A percentile compares a stretch with the other conserved stretches of the same genome.
Evolutionary conservation across 2,329 filamentous ascomycete species (phyloP).

Genomic region (Talaromyces rugulosus): DNA sequence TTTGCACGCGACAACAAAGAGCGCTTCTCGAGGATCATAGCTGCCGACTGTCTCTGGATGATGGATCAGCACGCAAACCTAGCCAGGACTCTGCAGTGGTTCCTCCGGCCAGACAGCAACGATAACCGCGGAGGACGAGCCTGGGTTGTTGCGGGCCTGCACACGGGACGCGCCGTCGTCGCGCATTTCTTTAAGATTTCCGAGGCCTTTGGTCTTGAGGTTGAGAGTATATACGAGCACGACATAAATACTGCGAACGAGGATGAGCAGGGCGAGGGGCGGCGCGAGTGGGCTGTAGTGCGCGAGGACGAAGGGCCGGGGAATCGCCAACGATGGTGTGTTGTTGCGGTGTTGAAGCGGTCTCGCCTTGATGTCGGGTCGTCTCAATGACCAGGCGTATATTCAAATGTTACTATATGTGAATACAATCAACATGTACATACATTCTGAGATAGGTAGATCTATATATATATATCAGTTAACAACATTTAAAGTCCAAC

Average conservation of each 20-base stretch:
- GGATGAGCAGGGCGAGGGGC: constrained; percentile 39
- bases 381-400: not conserved
- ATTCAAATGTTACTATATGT: not conserved
- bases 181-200: constrained; percentile 52
- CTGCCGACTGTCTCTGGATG: constrained; percentile 62
- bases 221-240: constrained; percentile 54
- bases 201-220: constrained; percentile 40
- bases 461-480: not conserved
- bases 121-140: constrained; percentile 30
- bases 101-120: constrained; percentile 31
- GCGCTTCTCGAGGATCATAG: constrained; percentile 51
- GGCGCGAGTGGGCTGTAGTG: constrained; percentile 39
- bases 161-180: constrained; percentile 55
- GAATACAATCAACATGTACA: not conserved
- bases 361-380: not conserved
- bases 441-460: not conserved
- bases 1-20: constrained; percentile 37
- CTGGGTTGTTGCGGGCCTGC: constrained; percentile 56
- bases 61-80: constrained; percentile 53
- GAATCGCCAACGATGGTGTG: constrained; percentile 55
- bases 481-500: not conserved
- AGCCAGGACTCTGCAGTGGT: constrained; percentile 52
- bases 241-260: constrained; percentile 39
- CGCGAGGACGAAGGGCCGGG: constrained; percentile 45
- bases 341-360: constrained; percentile 44